These are phyloP conservation scores for Polyrhizophydium stewartii DNA, from an alignment of 371 early-diverging fungal genomes.

Conservation along the genomic window DNA sequence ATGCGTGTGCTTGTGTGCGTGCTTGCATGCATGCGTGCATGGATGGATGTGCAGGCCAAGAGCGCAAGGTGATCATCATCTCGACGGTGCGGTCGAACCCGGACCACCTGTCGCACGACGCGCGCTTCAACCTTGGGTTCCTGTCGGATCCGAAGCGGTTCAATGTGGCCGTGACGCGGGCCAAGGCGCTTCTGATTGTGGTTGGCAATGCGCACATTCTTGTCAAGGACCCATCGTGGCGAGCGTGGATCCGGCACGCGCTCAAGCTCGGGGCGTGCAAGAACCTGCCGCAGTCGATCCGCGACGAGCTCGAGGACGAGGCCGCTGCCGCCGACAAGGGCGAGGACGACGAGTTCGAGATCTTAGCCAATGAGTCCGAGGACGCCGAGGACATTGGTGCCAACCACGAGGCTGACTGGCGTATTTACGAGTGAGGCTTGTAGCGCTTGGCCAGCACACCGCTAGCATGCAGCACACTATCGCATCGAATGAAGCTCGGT, in stretches of 20 bases:
- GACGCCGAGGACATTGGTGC: too few species aligned
- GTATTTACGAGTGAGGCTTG: too few species aligned
- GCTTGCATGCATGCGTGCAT: too few species aligned
- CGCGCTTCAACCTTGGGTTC: slow-evolving; percentile 35
- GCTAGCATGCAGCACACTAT: too few species aligned
- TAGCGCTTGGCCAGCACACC: too few species aligned
- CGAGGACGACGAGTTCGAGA: too few species aligned
- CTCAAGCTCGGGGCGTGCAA: not conserved
- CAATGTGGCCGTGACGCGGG: slow-evolving; percentile 52
- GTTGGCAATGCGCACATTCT: slow-evolving; percentile 16
- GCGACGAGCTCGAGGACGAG: not conserved
- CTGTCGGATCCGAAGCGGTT: slow-evolving; percentile 40
- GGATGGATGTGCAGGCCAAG: slow-evolving; percentile 48
- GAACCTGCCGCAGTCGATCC: not conserved
- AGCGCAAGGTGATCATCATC: slow-evolving; percentile 40
- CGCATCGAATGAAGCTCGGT: too few species aligned
- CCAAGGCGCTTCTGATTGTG: slow-evolving; percentile 21
- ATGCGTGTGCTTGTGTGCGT: too few species aligned
- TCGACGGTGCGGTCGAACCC: slow-evolving; percentile 39
- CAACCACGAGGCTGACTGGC: too few species aligned
- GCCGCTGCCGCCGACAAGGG: not conserved
- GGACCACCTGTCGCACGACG: slow-evolving; percentile 35
- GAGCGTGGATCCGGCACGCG: not conserved
- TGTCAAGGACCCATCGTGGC: not conserved
- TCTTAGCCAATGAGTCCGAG: too few species aligned